Conservation (phyloP, 1,284 basidiomycete species). For the Uromyces viciae-fabae region DNA sequence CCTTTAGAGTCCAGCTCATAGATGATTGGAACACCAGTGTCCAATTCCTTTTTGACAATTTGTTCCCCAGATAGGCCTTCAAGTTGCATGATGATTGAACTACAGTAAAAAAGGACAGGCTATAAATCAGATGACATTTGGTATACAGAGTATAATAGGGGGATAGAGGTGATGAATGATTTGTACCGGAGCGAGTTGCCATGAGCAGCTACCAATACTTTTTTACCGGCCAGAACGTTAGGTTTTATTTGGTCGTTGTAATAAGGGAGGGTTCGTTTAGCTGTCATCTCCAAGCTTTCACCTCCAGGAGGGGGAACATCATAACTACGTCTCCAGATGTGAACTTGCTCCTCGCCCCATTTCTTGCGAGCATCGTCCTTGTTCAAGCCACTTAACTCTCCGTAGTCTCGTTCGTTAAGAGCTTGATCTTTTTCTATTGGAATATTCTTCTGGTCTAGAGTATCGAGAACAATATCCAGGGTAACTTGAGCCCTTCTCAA, state of each 20-base stretch:
- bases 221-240: slow-evolving; percentile 55
- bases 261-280: slow-evolving; percentile 56
- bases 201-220: slow-evolving; percentile 57
- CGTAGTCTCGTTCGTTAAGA: slow-evolving; percentile 58
- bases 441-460: slow-evolving; percentile 55
- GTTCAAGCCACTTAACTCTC: slow-evolving; percentile 46
- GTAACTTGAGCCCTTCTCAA: slow-evolving; percentile 57
- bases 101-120: slow-evolving; percentile 38
- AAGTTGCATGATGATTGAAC: slow-evolving; percentile 57
- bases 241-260: slow-evolving; percentile 57
- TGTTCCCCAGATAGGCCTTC: slow-evolving; percentile 55
- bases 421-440: slow-evolving; percentile 55
- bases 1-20: slow-evolving; percentile 56
- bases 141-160: neutral
- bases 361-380: slow-evolving; percentile 55
- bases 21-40: slow-evolving; percentile 57
- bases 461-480: slow-evolving; percentile 56
- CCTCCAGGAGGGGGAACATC: slow-evolving; percentile 57
- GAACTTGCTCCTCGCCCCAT: slow-evolving; percentile 58
- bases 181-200: slow-evolving; percentile 55
- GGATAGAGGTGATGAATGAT: neutral
- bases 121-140: neutral
- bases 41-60: slow-evolving; percentile 56
- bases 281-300: slow-evolving; percentile 57
- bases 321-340: slow-evolving; percentile 55